A percentile compares a stretch with the other conserved stretches of the same genome.
Evolutionary conservation across 805 yeast genomes (phyloP).

Genomic region (Hanseniaspora valbyensis): DNA sequence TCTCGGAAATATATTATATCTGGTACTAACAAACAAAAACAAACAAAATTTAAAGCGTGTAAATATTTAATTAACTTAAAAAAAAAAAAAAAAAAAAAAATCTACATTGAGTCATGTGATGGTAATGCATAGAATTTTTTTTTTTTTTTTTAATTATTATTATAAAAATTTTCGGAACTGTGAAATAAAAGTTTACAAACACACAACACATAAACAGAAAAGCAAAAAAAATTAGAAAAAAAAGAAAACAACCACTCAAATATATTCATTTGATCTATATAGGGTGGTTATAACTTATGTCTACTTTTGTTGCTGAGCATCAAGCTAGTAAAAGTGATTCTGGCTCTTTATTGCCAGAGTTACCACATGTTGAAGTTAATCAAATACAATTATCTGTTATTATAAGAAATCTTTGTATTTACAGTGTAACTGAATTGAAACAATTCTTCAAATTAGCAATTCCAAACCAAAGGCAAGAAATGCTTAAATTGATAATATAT

Average conservation of each 20-base stretch:
- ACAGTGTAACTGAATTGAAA: slow-evolving; percentile 27
- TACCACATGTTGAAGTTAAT: slow-evolving; percentile 30
- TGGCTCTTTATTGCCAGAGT: slow-evolving; percentile 17
- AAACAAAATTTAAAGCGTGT: too few relatives aligned
- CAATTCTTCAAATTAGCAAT: slow-evolving; percentile 28
- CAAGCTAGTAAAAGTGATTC: neutral
- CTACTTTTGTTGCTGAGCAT: neutral
- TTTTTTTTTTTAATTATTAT: too few relatives aligned
- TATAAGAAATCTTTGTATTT: slow-evolving; percentile 27
- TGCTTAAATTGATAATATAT: slow-evolving; percentile 56
- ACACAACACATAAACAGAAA: too few relatives aligned
- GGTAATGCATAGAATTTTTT: too few relatives aligned
- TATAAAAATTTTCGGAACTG: too few relatives aligned
- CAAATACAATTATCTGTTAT: slow-evolving; percentile 27
- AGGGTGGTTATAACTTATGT: neutral
- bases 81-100: too few relatives aligned
- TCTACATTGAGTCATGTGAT: too few relatives aligned
- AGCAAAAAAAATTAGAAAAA: neutral
- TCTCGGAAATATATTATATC: too few relatives aligned
- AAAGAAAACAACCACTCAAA: neutral
- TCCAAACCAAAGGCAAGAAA: slow-evolving; percentile 46
- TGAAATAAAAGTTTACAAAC: too few relatives aligned
- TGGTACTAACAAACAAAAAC: too few relatives aligned
- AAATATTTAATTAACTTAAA: too few relatives aligned
- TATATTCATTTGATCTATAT: neutral